phyloP scores from a whole-genome alignment of 78 protist species.

The Bigelowiella natans region DNA sequence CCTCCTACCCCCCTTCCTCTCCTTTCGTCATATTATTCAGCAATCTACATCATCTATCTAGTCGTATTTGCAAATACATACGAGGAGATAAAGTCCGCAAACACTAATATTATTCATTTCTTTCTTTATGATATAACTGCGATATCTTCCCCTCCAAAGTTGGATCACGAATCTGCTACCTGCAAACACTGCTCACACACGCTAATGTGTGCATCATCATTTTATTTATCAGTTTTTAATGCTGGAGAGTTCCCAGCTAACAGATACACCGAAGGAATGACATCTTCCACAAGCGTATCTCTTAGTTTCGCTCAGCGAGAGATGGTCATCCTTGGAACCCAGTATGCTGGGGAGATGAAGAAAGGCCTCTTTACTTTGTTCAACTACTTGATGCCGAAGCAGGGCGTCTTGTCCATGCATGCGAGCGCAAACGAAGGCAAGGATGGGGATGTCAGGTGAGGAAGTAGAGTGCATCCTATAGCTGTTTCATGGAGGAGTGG shows the following conservation, averaged over 20 bases:
- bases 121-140: too few relatives aligned
- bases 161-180: too few relatives aligned
- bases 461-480: too few relatives aligned
- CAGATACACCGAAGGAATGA: slow-evolving; percentile 36
- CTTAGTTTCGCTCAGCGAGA: neutral
- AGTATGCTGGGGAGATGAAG: slow-evolving; percentile 93
- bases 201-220: too few relatives aligned
- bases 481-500: too few relatives aligned
- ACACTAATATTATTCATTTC: too few relatives aligned
- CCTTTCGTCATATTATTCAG: neutral
- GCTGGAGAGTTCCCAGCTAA: neutral
- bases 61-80: too few relatives aligned
- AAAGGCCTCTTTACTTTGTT: slow-evolving; percentile 84
- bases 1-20: neutral
- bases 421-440: slow-evolving; percentile 61
- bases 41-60: too few relatives aligned
- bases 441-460: slow-evolving; percentile 15
- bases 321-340: slow-evolving; percentile 74
- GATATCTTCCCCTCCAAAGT: too few relatives aligned
- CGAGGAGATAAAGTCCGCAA: too few relatives aligned
- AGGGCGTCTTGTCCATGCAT: slow-evolving; percentile 76
- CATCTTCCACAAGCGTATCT: slow-evolving; percentile 53
- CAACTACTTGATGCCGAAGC: slow-evolving; percentile 76
- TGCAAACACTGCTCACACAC: too few relatives aligned
- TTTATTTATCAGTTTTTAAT: neutral